phyloP scores from a whole-genome alignment of 257 asterid genomes.

The Verbena officinalis region DNA sequence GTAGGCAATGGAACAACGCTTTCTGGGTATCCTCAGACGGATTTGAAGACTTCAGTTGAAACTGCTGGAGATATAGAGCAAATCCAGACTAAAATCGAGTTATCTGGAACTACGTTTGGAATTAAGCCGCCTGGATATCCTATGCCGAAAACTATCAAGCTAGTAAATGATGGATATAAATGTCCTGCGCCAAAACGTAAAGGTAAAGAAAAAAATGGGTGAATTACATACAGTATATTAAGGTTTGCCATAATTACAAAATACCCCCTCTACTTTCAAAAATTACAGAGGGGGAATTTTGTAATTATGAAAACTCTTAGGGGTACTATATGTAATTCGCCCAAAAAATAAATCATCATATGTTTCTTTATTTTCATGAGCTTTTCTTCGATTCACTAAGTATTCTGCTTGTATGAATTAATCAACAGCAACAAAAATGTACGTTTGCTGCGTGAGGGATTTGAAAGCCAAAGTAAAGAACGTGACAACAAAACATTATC shows the following conservation, averaged over 20 bases:
- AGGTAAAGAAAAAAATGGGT: slow-evolving; percentile 24
- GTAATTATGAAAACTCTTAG: too few species aligned
- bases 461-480: slow-evolving; percentile 45
- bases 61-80: slow-evolving; percentile 59
- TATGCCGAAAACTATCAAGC: slow-evolving; percentile 56
- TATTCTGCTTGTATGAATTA: background rate
- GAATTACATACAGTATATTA: too few species aligned
- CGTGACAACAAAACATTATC: slow-evolving; percentile 39
- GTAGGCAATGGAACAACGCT: slow-evolving; percentile 57
- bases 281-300: too few species aligned
- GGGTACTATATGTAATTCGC: too few species aligned
- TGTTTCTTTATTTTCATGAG: too few species aligned
- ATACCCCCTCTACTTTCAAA: too few species aligned
- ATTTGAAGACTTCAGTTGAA: slow-evolving; percentile 59
- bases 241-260: too few species aligned
- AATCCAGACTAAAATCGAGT: slow-evolving; percentile 41
- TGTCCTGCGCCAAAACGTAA: slow-evolving; percentile 48
- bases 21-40: slow-evolving; percentile 56
- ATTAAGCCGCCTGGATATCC: slow-evolving; percentile 49
- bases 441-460: slow-evolving; percentile 57
- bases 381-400: too few species aligned
- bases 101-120: slow-evolving; percentile 62
- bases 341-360: too few species aligned
- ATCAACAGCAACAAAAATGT: slow-evolving; percentile 43
- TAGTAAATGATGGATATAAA: slow-evolving; percentile 56